Evolutionary conservation across 805 yeast genomes (phyloP), one percentile per base, ranked within the genome.

Genomic region (Maudiozyma saulgeensis): DNA sequence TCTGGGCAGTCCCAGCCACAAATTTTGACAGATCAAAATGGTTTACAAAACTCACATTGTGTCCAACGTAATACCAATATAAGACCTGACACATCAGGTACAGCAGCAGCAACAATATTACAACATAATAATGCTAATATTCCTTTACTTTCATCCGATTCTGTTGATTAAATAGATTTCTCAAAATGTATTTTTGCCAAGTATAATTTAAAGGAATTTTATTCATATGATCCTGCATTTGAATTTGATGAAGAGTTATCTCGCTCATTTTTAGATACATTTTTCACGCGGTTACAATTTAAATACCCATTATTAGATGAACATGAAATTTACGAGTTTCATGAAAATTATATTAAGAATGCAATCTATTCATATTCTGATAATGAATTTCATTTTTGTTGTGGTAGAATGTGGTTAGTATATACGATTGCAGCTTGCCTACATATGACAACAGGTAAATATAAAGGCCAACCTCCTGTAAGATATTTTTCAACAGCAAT

Each of bases 401-500:
- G 79, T 53, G 75, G 81, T 32, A 67, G 82, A 53, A 72, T 77
- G 75, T 78, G 79, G 76, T 57, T 79, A 49, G 68, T 79, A 6
- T 77, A 72, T 59, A 71, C 79, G 26, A 73, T 79, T 11, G 69
- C 78, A 47, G 74, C 82, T 0, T 69, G 76, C 52, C 57, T 79
- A 9, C 75, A 75, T 54, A 76, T 72, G 69, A 70, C 81, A 1
- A 75, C 82, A 1, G 82, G 82, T 6, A 74, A 75, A 51, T 77
- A 78, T 56, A 66, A 61, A 48, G 81, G 81, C 3, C 75, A 80
- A 16, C 71, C 74, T 11, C 81, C 85, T 5, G 69, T 70, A 34
- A 66, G 81, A 50, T 77, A 77, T 55, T 79, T 81, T 57, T 73
- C 82, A 25, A 77, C 81, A 7, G 84, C 85, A 1, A 67, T 81